Evolutionary conservation across 176 grass and related monocot genomes (phyloP), one percentile per base, ranked within the genome.

Genomic region (Themeda triandra): DNA sequence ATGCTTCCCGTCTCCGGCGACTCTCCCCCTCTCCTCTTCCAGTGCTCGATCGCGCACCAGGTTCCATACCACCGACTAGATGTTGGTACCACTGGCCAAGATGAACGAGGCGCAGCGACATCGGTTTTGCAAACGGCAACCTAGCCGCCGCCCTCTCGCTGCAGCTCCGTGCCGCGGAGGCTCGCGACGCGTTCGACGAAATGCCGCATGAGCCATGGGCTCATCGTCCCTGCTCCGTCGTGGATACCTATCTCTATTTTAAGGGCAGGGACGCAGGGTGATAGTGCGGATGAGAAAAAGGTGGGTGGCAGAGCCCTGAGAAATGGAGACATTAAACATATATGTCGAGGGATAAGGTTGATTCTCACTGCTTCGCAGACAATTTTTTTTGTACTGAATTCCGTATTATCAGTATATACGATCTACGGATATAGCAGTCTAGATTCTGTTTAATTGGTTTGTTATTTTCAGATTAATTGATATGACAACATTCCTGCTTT

Each of bases 281-380:
- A 39, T 39, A 8, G 37, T 39, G 37, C 33, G n/a, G n/a, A n/a
- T n/a, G n/a, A n/a, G n/a, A n/a, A n/a, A n/a, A n/a, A n/a, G n/a
- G n/a, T n/a, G n/a, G n/a, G n/a, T n/a, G n/a, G n/a, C 32, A 35
- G 33, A 35, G 1, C 33, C 33, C 33, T 35, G 33, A 35, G 33
- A 35, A 35, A 5, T 5, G 4, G 33, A 35, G 33, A 35, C 33
- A 35, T 35, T 35, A 35, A 35, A 35, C 33, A 35, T 35, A 35
- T 35, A 5, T 35, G 33, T 35, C 6, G 33, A 35, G 33, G 33
- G 33, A 35, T 5, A 35, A 35, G 33, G 33, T 35, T 39, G 37
- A 7, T 39, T 88, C 51, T 86, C 87, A 29, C 78, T 71, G 83
- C 66, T 71, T 71, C 23, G 13, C 0, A 71, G 68, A 5, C 67